phyloP scores from a whole-genome alignment of 1,139 yeast genomes.

The Kurtzmaniella quercitrusa region DNA sequence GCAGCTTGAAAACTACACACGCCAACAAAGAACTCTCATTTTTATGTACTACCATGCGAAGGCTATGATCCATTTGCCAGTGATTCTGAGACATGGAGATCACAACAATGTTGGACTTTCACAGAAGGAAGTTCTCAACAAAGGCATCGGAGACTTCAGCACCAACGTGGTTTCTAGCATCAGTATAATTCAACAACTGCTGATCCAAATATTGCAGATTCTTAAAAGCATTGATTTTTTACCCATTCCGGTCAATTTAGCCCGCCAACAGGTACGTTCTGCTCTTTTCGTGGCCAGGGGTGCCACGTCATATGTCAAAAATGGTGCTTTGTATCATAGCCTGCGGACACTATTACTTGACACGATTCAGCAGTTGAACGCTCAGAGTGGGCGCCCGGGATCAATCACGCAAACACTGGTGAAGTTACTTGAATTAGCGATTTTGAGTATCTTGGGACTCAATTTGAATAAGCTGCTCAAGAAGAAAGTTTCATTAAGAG shows the following conservation, averaged over 20 bases:
- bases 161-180: slow-evolving; percentile 32
- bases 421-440: slow-evolving; percentile 52
- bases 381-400: slow-evolving; percentile 50
- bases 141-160: slow-evolving; percentile 21
- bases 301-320: slow-evolving; percentile 75
- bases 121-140: slow-evolving; percentile 30
- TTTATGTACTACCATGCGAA: slow-evolving; percentile 77
- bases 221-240: slow-evolving; percentile 47
- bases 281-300: slow-evolving; percentile 74
- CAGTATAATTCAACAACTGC: slow-evolving; percentile 71
- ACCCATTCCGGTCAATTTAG: slow-evolving; percentile 69
- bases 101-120: slow-evolving; percentile 45
- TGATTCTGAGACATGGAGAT: slow-evolving; percentile 47
- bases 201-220: slow-evolving; percentile 61
- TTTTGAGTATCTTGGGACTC: slow-evolving; percentile 47
- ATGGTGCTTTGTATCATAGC: slow-evolving; percentile 74
- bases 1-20: slow-evolving; percentile 28
- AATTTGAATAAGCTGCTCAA: slow-evolving; percentile 17
- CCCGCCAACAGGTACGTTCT: slow-evolving; percentile 64
- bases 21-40: slow-evolving; percentile 56
- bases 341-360: slow-evolving; percentile 53
- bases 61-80: slow-evolving; percentile 74
- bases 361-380: slow-evolving; percentile 44
- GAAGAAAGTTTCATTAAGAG: slow-evolving; percentile 15
- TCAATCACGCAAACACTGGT: slow-evolving; percentile 54